Evolutionary conservation across 2,329 filamentous ascomycete species (phyloP).

Genomic region (Kalaharituber pfeilii): DNA sequence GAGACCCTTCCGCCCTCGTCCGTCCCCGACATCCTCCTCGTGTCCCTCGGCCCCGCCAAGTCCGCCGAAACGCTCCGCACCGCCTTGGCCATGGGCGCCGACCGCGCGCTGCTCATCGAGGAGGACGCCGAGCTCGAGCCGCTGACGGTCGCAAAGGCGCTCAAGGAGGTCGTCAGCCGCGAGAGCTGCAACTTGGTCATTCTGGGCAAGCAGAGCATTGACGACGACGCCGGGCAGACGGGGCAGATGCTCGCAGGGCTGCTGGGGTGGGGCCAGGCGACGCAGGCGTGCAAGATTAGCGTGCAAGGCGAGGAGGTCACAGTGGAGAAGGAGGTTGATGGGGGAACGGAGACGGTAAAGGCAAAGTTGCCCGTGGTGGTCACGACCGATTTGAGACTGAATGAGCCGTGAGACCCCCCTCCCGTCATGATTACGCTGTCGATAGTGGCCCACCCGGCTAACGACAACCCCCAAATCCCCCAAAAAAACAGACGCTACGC

Average conservation of each 20-base stretch:
- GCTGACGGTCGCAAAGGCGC: conserved; percentile 76
- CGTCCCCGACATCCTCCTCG: conserved; percentile 80
- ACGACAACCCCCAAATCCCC: background rate
- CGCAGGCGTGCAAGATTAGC: conserved; percentile 71
- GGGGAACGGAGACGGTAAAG: conserved; percentile 75
- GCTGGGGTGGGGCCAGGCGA: conserved; percentile 84
- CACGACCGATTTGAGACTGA: conserved; percentile 84
- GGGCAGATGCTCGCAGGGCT: conserved; percentile 94
- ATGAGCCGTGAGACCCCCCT: conserved; percentile 46
- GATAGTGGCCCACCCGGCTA: no score
- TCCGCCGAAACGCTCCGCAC: conserved; percentile 76
- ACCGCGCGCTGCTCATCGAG: conserved; percentile 79
- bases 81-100: conserved; percentile 96
- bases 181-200: conserved; percentile 85
- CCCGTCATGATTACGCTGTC: no score
- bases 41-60: conserved; percentile 78
- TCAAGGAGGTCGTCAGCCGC: conserved; percentile 59
- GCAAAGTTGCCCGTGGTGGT: conserved; percentile 81
- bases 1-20: conserved; percentile 62
- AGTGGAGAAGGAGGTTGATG: conserved; percentile 86
- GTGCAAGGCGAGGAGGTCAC: conserved; percentile 55
- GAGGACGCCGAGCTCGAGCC: conserved; percentile 52
- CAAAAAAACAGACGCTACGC: conserved; percentile 46
- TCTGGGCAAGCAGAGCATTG: conserved; percentile 94
- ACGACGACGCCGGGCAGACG: conserved; percentile 89